phyloP scores from a whole-genome alignment of 2,329 filamentous ascomycete species.

The Trichoderma aggressivum region DNA sequence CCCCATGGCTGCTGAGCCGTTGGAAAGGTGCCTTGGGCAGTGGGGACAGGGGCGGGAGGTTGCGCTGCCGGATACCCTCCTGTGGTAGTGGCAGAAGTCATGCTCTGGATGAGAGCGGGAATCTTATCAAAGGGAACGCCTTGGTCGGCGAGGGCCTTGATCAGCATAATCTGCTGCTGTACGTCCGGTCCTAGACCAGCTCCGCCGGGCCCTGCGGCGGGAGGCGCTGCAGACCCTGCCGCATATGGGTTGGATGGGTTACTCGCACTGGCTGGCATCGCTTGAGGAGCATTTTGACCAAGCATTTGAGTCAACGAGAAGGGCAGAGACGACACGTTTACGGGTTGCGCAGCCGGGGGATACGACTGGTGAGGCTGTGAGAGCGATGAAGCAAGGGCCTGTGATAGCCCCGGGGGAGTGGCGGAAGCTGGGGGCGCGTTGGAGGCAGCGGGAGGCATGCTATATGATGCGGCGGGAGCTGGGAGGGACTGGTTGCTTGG shows the following conservation, averaged over 20 bases:
- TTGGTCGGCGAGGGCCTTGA: slow-evolving; percentile 72
- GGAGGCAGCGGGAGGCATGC: slow-evolving; percentile 29
- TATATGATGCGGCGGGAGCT: slow-evolving; percentile 45
- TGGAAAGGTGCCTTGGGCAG: slow-evolving; percentile 43
- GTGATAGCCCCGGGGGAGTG: slow-evolving; percentile 27
- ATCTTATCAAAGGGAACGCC: slow-evolving; percentile 77
- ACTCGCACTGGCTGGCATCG: slow-evolving; percentile 29
- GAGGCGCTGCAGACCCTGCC: slow-evolving; percentile 31
- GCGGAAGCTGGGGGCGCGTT: not conserved
- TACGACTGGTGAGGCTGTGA: slow-evolving; percentile 34
- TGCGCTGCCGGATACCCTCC: slow-evolving; percentile 33
- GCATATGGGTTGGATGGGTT: slow-evolving; percentile 30
- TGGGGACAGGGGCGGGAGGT: slow-evolving; percentile 24
- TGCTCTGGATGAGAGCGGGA: slow-evolving; percentile 53
- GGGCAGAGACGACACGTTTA: slow-evolving; percentile 54
- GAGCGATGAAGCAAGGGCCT: slow-evolving; percentile 31
- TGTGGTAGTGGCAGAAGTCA: slow-evolving; percentile 40
- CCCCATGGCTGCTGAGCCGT: slow-evolving; percentile 34
- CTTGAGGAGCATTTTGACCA: slow-evolving; percentile 34
- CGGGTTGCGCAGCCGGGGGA: slow-evolving; percentile 51
- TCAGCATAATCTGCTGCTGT: slow-evolving; percentile 68
- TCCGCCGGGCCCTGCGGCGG: slow-evolving; percentile 33
- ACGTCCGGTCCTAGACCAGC: slow-evolving; percentile 51
- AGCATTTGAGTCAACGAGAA: slow-evolving; percentile 37
- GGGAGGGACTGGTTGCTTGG: slow-evolving; percentile 38